Conservation (phyloP, 805 yeast species). For the Limtongozyma cylindracea region DNA sequence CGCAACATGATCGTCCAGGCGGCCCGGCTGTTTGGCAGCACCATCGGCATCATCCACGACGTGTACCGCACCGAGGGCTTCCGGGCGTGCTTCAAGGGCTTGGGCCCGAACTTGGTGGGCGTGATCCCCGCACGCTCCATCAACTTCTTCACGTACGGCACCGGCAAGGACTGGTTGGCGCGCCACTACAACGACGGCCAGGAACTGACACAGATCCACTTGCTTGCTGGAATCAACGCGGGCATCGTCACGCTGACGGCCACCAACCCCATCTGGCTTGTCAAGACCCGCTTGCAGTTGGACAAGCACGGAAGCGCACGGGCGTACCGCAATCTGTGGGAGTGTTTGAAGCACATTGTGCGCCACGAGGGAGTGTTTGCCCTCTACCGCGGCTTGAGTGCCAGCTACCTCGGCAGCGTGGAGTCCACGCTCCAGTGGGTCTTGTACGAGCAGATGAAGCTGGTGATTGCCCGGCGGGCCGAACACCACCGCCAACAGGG, state of each 20-base stretch:
- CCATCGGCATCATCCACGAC: conserved; percentile 40
- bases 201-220: conserved; percentile 69
- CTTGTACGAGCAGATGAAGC: conserved; percentile 83
- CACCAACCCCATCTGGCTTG: conserved; percentile 94
- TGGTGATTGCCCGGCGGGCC: conserved; percentile 27
- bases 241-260: conserved; percentile 90
- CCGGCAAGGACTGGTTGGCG: conserved; percentile 61
- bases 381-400: conserved; percentile 75
- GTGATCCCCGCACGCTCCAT: conserved; percentile 96
- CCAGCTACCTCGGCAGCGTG: conserved; percentile 79
- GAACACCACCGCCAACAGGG: conserved; percentile 8
- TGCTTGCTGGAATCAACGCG: conserved; percentile 70
- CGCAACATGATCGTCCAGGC: conserved; percentile 17
- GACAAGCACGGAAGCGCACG: too few relatives aligned
- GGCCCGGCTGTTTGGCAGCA: conserved; percentile 57
- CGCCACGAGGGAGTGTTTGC: conserved; percentile 60
- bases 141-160: conserved; percentile 89
- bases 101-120: conserved; percentile 93
- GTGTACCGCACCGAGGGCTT: conserved; percentile 63
- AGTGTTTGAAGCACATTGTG: conserved; percentile 49
- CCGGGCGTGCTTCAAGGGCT: conserved; percentile 72
- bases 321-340: conserved; percentile 74
- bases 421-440: conserved; percentile 95
- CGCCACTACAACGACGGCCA: conserved; percentile 40
- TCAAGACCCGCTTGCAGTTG: conserved; percentile 81